phyloP scores from a whole-genome alignment of 2,329 filamentous ascomycete genomes.

The Arthrobotrys iridis region DNA sequence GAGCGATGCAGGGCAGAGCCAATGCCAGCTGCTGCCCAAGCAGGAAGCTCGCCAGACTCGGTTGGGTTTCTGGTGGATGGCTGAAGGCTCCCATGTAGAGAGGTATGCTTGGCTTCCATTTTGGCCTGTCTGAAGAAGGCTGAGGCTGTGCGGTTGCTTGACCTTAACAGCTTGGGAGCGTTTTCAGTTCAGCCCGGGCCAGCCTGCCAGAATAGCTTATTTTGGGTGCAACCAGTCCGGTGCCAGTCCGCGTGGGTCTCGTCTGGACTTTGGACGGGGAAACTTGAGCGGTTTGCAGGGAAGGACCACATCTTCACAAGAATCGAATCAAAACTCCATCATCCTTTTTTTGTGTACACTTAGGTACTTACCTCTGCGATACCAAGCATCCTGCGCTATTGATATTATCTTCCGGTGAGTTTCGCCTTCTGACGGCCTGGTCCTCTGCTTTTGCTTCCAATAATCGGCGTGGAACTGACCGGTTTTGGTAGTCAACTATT shows the following conservation, averaged over 20 bases:
- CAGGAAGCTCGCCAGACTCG: constrained; percentile 20
- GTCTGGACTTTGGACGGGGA: not conserved
- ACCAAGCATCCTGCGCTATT: not conserved
- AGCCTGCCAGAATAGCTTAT: constrained; percentile 25
- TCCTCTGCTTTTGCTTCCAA: constrained; percentile 6
- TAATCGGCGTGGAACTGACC: constrained; percentile 15
- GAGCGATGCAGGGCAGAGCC: not conserved
- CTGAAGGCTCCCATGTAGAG: not conserved
- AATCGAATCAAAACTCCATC: not conserved
- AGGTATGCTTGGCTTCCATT: constrained; percentile 41
- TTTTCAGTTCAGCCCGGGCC: constrained; percentile 7
- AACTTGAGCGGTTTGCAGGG: constrained; percentile 32
- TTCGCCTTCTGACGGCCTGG: not conserved
- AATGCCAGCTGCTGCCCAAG: constrained; percentile 15
- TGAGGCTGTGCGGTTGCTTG: constrained; percentile 26
- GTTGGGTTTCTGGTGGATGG: constrained; percentile 20
- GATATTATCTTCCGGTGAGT: not conserved
- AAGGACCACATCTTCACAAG: constrained; percentile 29
- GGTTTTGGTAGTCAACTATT: constrained; percentile 12
- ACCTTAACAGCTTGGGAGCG: not conserved
- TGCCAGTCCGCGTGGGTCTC: constrained; percentile 1
- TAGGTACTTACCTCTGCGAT: not conserved
- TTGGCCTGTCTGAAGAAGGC: constrained; percentile 9
- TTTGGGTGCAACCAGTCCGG: constrained; percentile 15
- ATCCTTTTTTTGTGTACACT: not conserved